Conservation (phyloP, 2,329 filamentous ascomycete genomes). For the Xylaria multiplex region DNA sequence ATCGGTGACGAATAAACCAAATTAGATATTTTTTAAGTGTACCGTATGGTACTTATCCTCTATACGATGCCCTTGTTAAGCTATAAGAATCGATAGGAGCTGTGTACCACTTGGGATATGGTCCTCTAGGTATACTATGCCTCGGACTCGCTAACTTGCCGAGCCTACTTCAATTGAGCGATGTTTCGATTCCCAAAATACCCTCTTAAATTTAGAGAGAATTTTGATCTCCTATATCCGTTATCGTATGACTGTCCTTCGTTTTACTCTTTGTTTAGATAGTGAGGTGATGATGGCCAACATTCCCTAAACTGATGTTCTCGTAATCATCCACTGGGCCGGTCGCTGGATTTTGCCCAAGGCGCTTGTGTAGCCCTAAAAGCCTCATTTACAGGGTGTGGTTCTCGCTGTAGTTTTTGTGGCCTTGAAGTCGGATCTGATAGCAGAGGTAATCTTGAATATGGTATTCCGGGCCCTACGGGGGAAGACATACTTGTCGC, state of each 20-base stretch:
- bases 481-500: slow-evolving; percentile 53
- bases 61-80: not conserved
- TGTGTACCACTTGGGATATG: not conserved
- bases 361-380: slow-evolving; percentile 40
- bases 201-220: not conserved
- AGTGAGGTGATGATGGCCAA: not conserved
- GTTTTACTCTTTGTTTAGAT: not conserved
- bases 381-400: slow-evolving; percentile 34
- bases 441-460: slow-evolving; percentile 43
- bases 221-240: not conserved
- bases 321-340: slow-evolving; percentile 42
- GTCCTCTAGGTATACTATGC: not conserved
- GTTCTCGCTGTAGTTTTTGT: slow-evolving; percentile 38
- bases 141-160: not conserved
- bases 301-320: not conserved
- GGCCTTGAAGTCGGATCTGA: slow-evolving; percentile 38
- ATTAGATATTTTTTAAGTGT: not conserved
- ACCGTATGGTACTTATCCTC: not conserved
- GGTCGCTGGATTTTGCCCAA: slow-evolving; percentile 46
- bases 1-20: not conserved
- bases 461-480: slow-evolving; percentile 48
- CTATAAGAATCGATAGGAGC: not conserved
- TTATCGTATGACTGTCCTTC: not conserved
- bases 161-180: no score
- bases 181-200: not conserved